Conservation (phyloP, 768 basidiomycete genomes). For the Hortiboletus flavorubellus region DNA sequence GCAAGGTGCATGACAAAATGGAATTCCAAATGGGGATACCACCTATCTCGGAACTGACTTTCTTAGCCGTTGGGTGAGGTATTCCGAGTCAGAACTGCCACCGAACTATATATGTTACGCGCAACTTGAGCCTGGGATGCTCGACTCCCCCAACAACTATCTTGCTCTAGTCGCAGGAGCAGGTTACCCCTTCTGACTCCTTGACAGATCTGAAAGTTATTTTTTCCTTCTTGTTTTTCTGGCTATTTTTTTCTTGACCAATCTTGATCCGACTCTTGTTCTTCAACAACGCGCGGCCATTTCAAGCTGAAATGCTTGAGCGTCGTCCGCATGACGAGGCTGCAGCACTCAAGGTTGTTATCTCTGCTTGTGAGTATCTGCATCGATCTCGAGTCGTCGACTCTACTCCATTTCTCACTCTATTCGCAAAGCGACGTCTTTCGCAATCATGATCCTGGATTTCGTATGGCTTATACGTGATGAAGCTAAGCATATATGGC, state of each 20-base stretch:
- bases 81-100: not conserved
- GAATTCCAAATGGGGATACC: not conserved
- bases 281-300: not conserved
- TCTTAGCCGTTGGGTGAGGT: not conserved
- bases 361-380: conserved; percentile 14
- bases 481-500: conserved; percentile 19
- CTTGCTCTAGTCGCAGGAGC: not conserved
- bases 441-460: conserved; percentile 18
- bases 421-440: not conserved
- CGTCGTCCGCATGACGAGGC: not conserved
- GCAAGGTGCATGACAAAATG: not conserved
- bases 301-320: not conserved
- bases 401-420: not conserved
- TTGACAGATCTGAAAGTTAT: not conserved
- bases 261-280: not conserved
- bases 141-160: not conserved
- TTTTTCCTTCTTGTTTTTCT: not conserved
- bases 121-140: not conserved
- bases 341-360: conserved; percentile 4
- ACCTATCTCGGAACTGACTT: not conserved
- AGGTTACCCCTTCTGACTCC: not conserved
- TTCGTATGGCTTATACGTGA: conserved; percentile 9
- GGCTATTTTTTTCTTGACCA: not conserved
- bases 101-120: not conserved
- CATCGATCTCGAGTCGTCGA: not conserved